These are phyloP conservation scores for Lasiosphaeria ovina DNA, from an alignment of 495 filamentous ascomycete species.

Conservation along the genomic window DNA sequence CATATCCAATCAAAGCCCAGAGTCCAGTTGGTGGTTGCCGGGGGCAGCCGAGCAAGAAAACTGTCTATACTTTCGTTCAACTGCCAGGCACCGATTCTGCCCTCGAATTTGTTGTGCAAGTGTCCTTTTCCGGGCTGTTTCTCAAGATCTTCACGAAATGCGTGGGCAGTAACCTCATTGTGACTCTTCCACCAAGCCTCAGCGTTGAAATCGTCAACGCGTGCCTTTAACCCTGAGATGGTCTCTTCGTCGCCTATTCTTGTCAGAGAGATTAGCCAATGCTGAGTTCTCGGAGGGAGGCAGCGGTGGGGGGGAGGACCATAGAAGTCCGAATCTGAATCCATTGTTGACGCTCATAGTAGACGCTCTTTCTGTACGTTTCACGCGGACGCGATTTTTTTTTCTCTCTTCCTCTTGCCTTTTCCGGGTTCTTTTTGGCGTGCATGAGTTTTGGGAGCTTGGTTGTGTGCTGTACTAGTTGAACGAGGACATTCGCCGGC, in stretches of 20 bases:
- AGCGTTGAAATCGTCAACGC: slow-evolving; percentile 42
- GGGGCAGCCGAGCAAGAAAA: slow-evolving; percentile 66
- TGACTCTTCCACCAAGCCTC: slow-evolving; percentile 31
- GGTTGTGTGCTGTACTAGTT: too few relatives aligned
- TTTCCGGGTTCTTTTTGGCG: background rate
- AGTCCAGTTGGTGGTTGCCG: slow-evolving; percentile 50
- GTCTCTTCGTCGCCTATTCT: slow-evolving; percentile 53
- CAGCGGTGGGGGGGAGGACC: slow-evolving; percentile 38
- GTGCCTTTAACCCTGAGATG: slow-evolving; percentile 31
- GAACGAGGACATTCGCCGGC: too few relatives aligned
- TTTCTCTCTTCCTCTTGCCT: background rate
- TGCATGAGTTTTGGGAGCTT: too few relatives aligned
- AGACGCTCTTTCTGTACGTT: background rate
- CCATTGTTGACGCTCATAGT: slow-evolving; percentile 29
- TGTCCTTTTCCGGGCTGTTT: background rate
- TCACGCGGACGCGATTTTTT: background rate
- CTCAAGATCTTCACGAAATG: background rate
- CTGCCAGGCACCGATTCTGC: slow-evolving; percentile 44
- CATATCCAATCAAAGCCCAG: slow-evolving; percentile 62
- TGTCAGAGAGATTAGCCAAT: slow-evolving; percentile 18
- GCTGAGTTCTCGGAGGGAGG: background rate
- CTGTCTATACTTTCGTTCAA: slow-evolving; percentile 56
- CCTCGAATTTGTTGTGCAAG: slow-evolving; percentile 47
- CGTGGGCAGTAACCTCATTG: slow-evolving; percentile 13
- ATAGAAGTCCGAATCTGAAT: slow-evolving; percentile 73